Base-by-base conservation (phyloP, 208 protist species). In the Leptomonas pyrrhocoris region DNA sequence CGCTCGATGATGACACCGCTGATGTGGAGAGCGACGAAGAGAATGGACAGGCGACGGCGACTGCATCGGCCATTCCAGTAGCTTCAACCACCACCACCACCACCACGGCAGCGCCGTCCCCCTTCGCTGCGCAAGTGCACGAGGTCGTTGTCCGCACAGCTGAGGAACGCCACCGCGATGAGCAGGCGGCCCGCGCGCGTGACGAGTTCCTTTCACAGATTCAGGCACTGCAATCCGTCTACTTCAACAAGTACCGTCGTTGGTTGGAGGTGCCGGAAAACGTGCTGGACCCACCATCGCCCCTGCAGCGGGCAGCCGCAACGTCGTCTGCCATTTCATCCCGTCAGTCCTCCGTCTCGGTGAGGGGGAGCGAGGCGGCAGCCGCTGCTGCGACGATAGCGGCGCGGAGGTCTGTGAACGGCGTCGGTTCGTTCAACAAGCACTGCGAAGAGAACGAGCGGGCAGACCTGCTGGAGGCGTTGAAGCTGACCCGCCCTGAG, bases 201-300 rank as follows among this genome's bases (percentile, higher is more conserved):
- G 88, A 95, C 62, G 84, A 74, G 27, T 76, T 96, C 19, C 79
- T 97, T 27, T 81, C 77, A 19, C 74, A 85, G 48, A 73, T 97
- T 48, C 92, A 97, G 63, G 64, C 49, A 36, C 73, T 97, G 67
- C 92, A 97, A 67, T 68, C 77, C 16, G 82, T 83, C 30, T 93
- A 93, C 74, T 97, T 82, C 71, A 75, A 72, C 7, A 56, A 87
- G 68, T 84, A 97, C 70, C 76, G 62, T 27, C 86, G 89, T 19
- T 97, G 92, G 90, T 83, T 95, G 18, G 92, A 97, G 11, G 89
- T 93, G 50, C 88, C 92, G 15, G 74, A 61, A 12, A 79, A 84
- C 34, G 31, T 85, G 18, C 73, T 94, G 15, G 83, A 90, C 21
- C 57, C 42, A 16, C 68, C 76, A 1, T 31, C 60, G 9, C 48